Base-by-base conservation (phyloP, 139 green algal genomes). In the Bryopsis sp. region DNA sequence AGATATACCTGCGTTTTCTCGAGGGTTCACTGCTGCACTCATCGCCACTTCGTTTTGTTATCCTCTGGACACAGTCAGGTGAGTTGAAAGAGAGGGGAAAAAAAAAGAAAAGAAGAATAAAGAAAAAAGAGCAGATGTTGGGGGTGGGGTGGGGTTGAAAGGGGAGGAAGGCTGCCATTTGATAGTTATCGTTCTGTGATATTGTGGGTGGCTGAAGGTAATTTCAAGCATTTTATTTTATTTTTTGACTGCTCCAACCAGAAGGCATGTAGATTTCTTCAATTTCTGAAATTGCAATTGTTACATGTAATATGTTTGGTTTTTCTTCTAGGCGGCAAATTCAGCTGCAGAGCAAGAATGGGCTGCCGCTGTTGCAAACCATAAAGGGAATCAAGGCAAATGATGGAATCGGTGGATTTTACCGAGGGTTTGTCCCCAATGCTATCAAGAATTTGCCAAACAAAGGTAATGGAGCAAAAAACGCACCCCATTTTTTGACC, bases 371-470 rank as follows among this genome's bases (percentile, higher is more conserved):
- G 8, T 29, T 8, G 5, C 19, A 5, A 39, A 64, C 32, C n/a
- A 19, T 46, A 43, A 33, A 24, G 11, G 33, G 24, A 4, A 64
- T 71, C 29, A 58, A 63, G 59, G 32, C 8, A 2, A 28, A 60
- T 33, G 80, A 87, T 32, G 86, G 86, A 15, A 5, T 83, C 6
- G 50, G 63, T 6, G 82, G 79, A 24, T 54, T 92, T 37, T 94
- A 92, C 81, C 72, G 81, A 33, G 88, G 88, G 22, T 91, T 94
- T 39, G 11, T 92, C n/a, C 84, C 88, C 46, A 91, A 90, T 71
- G 79, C 80, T 3, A 59, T 90, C 24, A 94, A 94, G 62, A 94
- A 94, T 74, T 73, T 91, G 50, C 88, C 88, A 28, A 94, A 92
- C 79, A 94, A 94, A 75, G 83, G 83, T 82, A 73, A 50, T 19